A percentile compares a stretch with the other conserved stretches of the same genome.
phyloP scores from a whole-genome alignment of 345 rosid genomes.

The Ceriops zippeliana region DNA sequence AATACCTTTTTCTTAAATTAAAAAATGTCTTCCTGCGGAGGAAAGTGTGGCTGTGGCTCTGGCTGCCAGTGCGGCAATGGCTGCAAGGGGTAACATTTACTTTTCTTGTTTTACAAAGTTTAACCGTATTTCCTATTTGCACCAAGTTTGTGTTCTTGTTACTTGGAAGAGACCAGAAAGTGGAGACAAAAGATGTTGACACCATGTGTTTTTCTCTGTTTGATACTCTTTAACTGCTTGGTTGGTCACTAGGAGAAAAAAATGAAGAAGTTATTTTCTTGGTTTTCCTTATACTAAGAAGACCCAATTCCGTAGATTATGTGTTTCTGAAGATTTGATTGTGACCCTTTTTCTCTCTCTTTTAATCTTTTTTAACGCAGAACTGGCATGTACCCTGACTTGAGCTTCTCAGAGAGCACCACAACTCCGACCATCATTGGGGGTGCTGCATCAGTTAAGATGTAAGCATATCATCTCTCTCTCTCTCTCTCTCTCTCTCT shows the following conservation, averaged over 20 bases:
- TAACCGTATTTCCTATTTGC: too few relatives aligned
- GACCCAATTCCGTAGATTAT: too few relatives aligned
- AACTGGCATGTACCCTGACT: conserved; percentile 17
- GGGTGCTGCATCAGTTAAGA: conserved; percentile 21
- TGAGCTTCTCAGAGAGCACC: conserved; percentile 17
- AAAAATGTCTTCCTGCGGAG: conserved; percentile 25
- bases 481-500: too few relatives aligned
- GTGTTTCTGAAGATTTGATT: too few relatives aligned
- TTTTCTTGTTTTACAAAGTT: neutral
- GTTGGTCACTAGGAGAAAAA: too few relatives aligned
- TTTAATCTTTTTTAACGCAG: conserved; percentile 3
- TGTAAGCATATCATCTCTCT: neutral
- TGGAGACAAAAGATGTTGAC: too few relatives aligned
- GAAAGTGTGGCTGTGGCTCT: conserved; percentile 24
- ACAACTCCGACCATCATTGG: conserved; percentile 7
- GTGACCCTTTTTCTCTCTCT: neutral
- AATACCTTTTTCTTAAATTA: neutral
- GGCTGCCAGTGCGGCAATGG: conserved; percentile 20
- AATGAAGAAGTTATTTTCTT: too few relatives aligned
- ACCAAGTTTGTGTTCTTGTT: too few relatives aligned
- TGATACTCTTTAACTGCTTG: too few relatives aligned
- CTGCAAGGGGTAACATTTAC: conserved; percentile 10
- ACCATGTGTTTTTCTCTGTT: too few relatives aligned
- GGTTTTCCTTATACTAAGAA: too few relatives aligned
- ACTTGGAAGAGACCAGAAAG: too few relatives aligned